phyloP scores from a whole-genome alignment of 2,329 filamentous ascomycete species.

The Neofusicoccum sp. region DNA sequence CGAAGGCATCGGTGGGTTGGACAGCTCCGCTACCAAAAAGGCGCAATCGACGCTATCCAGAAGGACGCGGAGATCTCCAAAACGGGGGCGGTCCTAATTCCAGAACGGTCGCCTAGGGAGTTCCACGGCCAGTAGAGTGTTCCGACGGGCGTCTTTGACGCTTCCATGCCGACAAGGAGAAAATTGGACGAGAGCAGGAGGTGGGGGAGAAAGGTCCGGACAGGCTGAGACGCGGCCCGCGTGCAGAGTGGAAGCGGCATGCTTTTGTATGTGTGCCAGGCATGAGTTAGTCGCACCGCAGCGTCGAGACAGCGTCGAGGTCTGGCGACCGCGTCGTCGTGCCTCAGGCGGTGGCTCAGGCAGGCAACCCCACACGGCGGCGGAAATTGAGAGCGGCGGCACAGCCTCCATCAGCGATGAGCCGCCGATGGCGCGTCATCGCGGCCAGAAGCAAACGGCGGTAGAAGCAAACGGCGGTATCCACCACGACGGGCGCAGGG shows the following conservation, averaged over 20 bases:
- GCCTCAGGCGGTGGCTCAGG: not conserved
- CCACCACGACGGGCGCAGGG: not conserved
- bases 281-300: not conserved
- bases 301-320: not conserved
- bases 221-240: too few species aligned
- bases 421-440: not conserved
- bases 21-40: too few species aligned
- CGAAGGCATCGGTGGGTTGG: not conserved
- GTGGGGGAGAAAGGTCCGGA: too few species aligned
- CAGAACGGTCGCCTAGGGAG: too few species aligned
- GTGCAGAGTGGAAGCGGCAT: not conserved
- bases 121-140: too few species aligned
- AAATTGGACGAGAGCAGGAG: too few species aligned
- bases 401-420: not conserved
- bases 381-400: slow-evolving; percentile 8
- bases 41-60: too few species aligned
- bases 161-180: too few species aligned
- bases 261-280: not conserved
- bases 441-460: not conserved
- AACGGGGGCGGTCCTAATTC: too few species aligned
- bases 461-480: not conserved
- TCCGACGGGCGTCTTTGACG: too few species aligned
- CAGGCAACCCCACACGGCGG: slow-evolving; percentile 7
- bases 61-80: too few species aligned
- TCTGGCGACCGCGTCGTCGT: not conserved